phyloP scores from a whole-genome alignment of 208 protist genomes.

The Trichomonas vaginalis region DNA sequence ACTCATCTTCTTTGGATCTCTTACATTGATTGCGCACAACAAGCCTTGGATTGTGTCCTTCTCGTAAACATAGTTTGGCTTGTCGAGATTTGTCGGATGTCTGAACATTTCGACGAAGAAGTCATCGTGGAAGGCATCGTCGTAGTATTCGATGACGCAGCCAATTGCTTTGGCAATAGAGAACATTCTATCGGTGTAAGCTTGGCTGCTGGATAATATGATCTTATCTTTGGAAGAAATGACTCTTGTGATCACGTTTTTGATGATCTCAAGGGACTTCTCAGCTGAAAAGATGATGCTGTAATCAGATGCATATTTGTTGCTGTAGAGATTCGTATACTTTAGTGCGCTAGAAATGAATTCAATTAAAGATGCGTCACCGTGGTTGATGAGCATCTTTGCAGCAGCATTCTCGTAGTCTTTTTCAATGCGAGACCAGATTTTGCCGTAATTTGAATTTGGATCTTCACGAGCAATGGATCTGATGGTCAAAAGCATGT shows the following conservation, averaged over 20 bases:
- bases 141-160: not conserved
- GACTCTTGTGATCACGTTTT: not conserved
- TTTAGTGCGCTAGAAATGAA: not conserved
- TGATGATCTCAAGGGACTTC: not conserved
- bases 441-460: not conserved
- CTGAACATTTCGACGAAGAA: not conserved
- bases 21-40: not conserved
- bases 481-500: not conserved
- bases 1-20: not conserved
- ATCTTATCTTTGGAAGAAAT: not conserved
- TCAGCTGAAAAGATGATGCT: not conserved
- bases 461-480: not conserved
- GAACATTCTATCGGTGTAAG: not conserved
- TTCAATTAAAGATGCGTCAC: not conserved
- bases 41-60: not conserved
- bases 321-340: not conserved
- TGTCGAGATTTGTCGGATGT: not conserved
- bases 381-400: not conserved
- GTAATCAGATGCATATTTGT: not conserved
- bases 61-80: not conserved
- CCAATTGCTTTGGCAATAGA: not conserved
- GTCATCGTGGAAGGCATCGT: not conserved
- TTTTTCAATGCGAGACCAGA: not conserved
- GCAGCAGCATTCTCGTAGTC: not conserved
- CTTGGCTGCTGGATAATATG: not conserved